A percentile compares a stretch with the other conserved stretches of the same genome.
phyloP scores from a whole-genome alignment of 805 yeast species.

The Millerozyma acaciae region DNA sequence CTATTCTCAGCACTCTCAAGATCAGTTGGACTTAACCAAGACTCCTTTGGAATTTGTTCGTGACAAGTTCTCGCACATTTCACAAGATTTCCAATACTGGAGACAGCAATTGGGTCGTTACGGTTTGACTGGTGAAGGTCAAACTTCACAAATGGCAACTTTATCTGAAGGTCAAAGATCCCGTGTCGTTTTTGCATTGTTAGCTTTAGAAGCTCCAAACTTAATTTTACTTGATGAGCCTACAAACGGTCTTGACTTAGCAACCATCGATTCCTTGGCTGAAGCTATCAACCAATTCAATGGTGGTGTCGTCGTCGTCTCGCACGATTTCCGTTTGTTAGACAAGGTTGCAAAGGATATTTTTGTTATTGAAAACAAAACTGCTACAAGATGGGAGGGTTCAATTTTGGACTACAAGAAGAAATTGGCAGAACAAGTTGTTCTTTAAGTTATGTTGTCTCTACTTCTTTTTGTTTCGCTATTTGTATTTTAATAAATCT shows the following conservation, averaged over 20 bases:
- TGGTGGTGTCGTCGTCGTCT: slow-evolving; percentile 98
- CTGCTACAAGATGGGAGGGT: slow-evolving; percentile 96
- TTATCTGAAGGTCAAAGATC: slow-evolving; percentile 99
- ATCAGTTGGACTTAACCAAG: slow-evolving; percentile 93
- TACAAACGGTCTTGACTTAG: slow-evolving; percentile 98
- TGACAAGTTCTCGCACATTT: slow-evolving; percentile 81
- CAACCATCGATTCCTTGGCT: slow-evolving; percentile 96
- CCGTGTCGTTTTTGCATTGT: slow-evolving; percentile 93
- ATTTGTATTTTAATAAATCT: neutral
- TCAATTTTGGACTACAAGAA: slow-evolving; percentile 87
- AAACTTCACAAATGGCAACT: slow-evolving; percentile 98
- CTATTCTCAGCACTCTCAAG: slow-evolving; percentile 98
- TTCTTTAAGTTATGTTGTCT: slow-evolving; percentile 35
- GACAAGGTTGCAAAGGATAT: slow-evolving; percentile 97
- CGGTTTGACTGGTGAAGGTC: slow-evolving; percentile 98
- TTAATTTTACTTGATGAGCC: slow-evolving; percentile 96
- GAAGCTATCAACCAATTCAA: slow-evolving; percentile 91
- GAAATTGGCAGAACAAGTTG: slow-evolving; percentile 88
- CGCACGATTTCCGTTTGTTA: slow-evolving; percentile 97
- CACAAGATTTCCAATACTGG: slow-evolving; percentile 99
- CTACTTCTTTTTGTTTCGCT: neutral
- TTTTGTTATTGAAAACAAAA: slow-evolving; percentile 91
- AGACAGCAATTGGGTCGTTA: slow-evolving; percentile 97
- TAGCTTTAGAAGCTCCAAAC: slow-evolving; percentile 94
- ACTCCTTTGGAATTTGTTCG: slow-evolving; percentile 96